Evolutionary conservation across 1,139 yeast species (phyloP).

Genomic region (Sugiyamaella pinicola): DNA sequence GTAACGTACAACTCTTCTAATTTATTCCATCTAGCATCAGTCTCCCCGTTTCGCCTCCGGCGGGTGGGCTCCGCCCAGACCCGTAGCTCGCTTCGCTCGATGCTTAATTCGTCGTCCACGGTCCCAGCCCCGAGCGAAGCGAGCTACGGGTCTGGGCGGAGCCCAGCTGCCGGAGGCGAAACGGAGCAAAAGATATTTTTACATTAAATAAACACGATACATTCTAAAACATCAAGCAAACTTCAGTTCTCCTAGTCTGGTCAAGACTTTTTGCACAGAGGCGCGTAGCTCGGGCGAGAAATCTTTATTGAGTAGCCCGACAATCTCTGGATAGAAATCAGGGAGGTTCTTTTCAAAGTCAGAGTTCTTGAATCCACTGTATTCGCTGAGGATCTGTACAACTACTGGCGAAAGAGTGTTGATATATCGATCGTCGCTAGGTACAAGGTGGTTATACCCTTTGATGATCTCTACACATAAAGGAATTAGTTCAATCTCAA

Average conservation of each 20-base stretch:
- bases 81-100: not conserved
- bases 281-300: constrained; percentile 69
- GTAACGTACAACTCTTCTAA: constrained; percentile 21
- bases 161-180: constrained; percentile 1
- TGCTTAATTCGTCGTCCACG: too few species aligned
- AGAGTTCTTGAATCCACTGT: constrained; percentile 69
- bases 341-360: constrained; percentile 72
- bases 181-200: not conserved
- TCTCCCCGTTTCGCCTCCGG: constrained; percentile 3
- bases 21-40: not conserved
- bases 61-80: too few species aligned
- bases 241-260: constrained; percentile 62
- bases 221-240: constrained; percentile 13
- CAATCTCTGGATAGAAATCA: constrained; percentile 64
- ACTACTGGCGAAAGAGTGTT: constrained; percentile 91
- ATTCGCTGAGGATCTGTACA: constrained; percentile 81
- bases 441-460: constrained; percentile 70
- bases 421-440: constrained; percentile 73
- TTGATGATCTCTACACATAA: constrained; percentile 70
- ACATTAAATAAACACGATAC: constrained; percentile 2
- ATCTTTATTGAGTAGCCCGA: constrained; percentile 67
- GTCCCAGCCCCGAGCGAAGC: constrained; percentile 1
- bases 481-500: constrained; percentile 63
- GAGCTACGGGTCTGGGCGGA: not conserved
- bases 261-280: constrained; percentile 65